These are phyloP conservation scores for Coniochaeta pulveracea DNA, from an alignment of 2,329 filamentous ascomycete genomes.

Conservation along the genomic window DNA sequence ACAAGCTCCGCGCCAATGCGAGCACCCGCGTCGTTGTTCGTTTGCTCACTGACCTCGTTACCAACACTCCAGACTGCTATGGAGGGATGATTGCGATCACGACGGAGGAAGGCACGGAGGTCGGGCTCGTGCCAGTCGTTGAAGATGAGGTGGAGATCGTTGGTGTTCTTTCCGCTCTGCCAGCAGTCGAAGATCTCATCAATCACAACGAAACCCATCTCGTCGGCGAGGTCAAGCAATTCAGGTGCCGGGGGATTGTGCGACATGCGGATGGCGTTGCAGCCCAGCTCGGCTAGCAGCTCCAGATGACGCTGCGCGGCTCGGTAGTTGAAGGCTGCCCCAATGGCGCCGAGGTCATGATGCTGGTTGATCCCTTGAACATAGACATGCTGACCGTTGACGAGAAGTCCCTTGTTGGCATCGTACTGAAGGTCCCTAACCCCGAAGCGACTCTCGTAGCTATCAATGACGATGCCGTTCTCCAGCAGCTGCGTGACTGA, in stretches of 20 bases:
- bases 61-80: slow-evolving; percentile 40
- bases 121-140: slow-evolving; percentile 41
- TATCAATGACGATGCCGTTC: slow-evolving; percentile 15
- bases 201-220: slow-evolving; percentile 36
- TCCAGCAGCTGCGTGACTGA: slow-evolving; percentile 28
- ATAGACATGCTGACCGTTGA: slow-evolving; percentile 32
- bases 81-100: slow-evolving; percentile 43
- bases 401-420: slow-evolving; percentile 25
- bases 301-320: slow-evolving; percentile 36
- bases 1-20: slow-evolving; percentile 22
- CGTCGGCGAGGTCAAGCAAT: slow-evolving; percentile 36
- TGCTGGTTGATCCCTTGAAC: slow-evolving; percentile 38
- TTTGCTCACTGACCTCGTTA: slow-evolving; percentile 41
- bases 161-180: slow-evolving; percentile 28
- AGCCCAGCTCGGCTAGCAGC: slow-evolving; percentile 34
- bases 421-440: slow-evolving; percentile 31
- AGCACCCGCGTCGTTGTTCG: slow-evolving; percentile 16
- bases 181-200: slow-evolving; percentile 44
- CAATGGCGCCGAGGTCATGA: slow-evolving; percentile 37
- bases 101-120: slow-evolving; percentile 35
- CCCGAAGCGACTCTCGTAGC: slow-evolving; percentile 38
- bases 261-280: slow-evolving; percentile 36
- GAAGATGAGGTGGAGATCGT: slow-evolving; percentile 41
- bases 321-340: slow-evolving; percentile 35
- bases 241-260: slow-evolving; percentile 42